Evolutionary conservation across 2,329 filamentous ascomycete genomes (phyloP).

Genomic region (Colletotrichum karsti): DNA sequence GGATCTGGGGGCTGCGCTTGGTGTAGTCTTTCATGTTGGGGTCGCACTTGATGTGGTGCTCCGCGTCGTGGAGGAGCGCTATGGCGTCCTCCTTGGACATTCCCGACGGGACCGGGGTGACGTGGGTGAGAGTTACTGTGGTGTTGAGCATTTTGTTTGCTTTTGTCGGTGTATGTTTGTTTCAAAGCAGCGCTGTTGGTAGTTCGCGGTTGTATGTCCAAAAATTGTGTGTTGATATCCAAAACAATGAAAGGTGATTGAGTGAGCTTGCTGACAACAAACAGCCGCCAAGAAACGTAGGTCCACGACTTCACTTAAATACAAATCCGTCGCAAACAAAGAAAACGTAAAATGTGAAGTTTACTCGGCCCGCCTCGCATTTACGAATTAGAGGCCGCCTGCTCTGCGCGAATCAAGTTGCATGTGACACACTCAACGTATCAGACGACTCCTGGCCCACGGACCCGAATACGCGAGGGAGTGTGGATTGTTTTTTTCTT

Average conservation of each 20-base stretch:
- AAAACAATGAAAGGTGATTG: not conserved
- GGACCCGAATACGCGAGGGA: constrained; percentile 9
- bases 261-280: not conserved
- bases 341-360: not conserved
- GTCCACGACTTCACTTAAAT: not conserved
- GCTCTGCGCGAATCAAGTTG: not conserved
- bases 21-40: constrained; percentile 56
- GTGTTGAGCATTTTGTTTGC: constrained; percentile 50
- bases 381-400: not conserved
- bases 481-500: not conserved
- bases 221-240: not conserved
- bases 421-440: constrained; percentile 26
- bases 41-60: constrained; percentile 60
- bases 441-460: constrained; percentile 14
- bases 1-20: constrained; percentile 34
- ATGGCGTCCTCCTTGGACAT: constrained; percentile 46
- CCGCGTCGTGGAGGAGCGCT: constrained; percentile 58
- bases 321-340: not conserved
- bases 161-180: not conserved
- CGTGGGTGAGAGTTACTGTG: constrained; percentile 51
- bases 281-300: not conserved
- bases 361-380: not conserved
- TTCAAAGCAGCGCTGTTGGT: too few relatives aligned
- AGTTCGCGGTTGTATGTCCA: too few relatives aligned
- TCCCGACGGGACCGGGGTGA: constrained; percentile 50